Conservation (phyloP, 768 basidiomycete genomes). For the Podaxis mareebaensis region DNA sequence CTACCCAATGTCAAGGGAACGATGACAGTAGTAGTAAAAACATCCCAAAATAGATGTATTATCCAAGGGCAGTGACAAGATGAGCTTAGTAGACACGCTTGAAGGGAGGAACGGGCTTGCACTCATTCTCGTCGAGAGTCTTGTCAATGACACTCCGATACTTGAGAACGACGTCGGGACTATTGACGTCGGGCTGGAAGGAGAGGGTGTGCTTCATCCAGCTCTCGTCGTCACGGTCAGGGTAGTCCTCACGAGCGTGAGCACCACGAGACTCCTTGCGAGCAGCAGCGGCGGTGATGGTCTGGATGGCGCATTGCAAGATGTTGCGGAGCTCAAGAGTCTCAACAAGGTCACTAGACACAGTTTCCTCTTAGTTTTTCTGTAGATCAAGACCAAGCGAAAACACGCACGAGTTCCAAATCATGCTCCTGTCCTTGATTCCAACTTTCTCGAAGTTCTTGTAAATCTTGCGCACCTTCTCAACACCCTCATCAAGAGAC, state of each 20-base stretch:
- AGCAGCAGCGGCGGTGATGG: slow-evolving; percentile 88
- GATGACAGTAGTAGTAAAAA: neutral
- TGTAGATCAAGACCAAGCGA: neutral
- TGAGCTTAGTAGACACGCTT: slow-evolving; percentile 83
- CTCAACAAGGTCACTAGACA: slow-evolving; percentile 85
- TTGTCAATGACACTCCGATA: slow-evolving; percentile 85
- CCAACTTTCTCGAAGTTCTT: slow-evolving; percentile 88
- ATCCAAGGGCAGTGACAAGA: neutral
- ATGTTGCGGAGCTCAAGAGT: slow-evolving; percentile 96
- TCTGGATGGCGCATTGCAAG: slow-evolving; percentile 93
- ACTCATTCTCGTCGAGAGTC: slow-evolving; percentile 95
- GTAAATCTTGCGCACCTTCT: slow-evolving; percentile 84
- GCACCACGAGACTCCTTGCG: slow-evolving; percentile 98
- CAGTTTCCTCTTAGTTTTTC: slow-evolving; percentile 10
- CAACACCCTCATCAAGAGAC: slow-evolving; percentile 89
- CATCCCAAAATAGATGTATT: neutral
- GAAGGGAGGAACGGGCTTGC: slow-evolving; percentile 96
- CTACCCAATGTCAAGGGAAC: neutral
- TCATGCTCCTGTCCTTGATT: slow-evolving; percentile 98
- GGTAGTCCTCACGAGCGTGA: slow-evolving; percentile 96
- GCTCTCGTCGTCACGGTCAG: slow-evolving; percentile 94
- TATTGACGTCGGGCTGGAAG: slow-evolving; percentile 78
- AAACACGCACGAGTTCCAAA: slow-evolving; percentile 92
- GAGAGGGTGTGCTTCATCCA: slow-evolving; percentile 98
- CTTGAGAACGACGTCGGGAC: slow-evolving; percentile 83